Base-by-base conservation (phyloP, 371 early-diverging fungal genomes). In the Quaeritorhiza haematococci region DNA sequence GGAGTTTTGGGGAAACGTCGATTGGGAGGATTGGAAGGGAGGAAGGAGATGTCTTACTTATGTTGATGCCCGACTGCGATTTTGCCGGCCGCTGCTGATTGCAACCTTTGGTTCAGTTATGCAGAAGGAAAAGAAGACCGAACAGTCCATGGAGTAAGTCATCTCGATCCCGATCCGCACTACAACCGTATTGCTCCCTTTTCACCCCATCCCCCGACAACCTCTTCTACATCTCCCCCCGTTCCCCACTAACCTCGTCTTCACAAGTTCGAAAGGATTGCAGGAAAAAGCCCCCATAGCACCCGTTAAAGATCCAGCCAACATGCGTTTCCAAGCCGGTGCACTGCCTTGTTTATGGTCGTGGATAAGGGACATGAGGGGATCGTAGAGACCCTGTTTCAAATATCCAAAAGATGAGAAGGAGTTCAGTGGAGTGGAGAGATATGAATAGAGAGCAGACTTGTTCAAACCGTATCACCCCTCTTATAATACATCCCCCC, bases 231-330 rank as follows among this genome's bases (percentile, higher is more conserved):
- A 7, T 27, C 54, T 38, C 19, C 35, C 26, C 5, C 46, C 21
- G 23, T 53, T 53, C 17, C 51, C 30, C 51, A 30, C 46, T 1
- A 21, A 61, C 64, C 82, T 54, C 10, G 87, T 86, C 66, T 87
- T 87, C 56, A 85, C 74, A 13, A 87, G 71, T 59, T 85, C 87
- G 60, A 87, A 87, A 0, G 87, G 87, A 65, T 87, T 85, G 52
- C 84, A 83, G 17, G 79, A 69, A 51, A 84, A 68, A 15, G 85
- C 87, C 27, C 85, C 85, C 81, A 85, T 80, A 15, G 83, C 83
- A 35, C 87, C 87, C 51, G 84, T 84, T 8, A 84, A 57, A 0
- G 80, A 71, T 24, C 87, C 87, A 0, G 83, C 84, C 48, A 83
- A 57, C 76, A 86, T 79, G 6, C 85, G 73, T 63, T 87, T 85